These are phyloP conservation scores for Fabrea salina DNA, from an alignment of 169 alveolate genomes.

Conservation along the genomic window DNA sequence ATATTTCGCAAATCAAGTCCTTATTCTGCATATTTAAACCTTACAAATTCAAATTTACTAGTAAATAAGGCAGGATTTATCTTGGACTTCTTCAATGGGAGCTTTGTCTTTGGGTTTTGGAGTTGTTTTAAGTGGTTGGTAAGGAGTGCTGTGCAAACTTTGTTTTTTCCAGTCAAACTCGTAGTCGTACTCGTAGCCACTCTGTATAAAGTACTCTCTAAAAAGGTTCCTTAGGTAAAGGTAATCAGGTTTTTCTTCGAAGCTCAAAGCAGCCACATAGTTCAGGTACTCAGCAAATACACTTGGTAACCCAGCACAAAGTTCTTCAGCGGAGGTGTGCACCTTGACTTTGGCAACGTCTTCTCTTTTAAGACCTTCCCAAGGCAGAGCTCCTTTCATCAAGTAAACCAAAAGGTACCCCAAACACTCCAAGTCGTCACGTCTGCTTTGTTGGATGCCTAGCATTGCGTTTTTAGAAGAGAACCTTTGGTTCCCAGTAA, in stretches of 20 bases:
- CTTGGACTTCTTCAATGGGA: no score
- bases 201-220: neutral
- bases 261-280: slow-evolving; percentile 58
- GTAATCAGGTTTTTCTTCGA: slow-evolving; percentile 83
- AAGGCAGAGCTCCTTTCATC: slow-evolving; percentile 75
- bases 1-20: neutral
- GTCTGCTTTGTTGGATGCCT: slow-evolving; percentile 81
- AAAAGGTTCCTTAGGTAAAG: slow-evolving; percentile 32
- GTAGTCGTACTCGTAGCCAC: neutral
- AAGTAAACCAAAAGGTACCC: slow-evolving; percentile 81
- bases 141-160: no score
- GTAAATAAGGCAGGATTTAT: no score
- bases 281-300: slow-evolving; percentile 52
- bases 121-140: no score
- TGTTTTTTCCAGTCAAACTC: slow-evolving; percentile 23
- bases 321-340: slow-evolving; percentile 57
- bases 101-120: no score
- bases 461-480: slow-evolving; percentile 75
- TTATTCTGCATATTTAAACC: neutral
- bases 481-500: slow-evolving; percentile 86
- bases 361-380: slow-evolving; percentile 66
- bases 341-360: slow-evolving; percentile 67
- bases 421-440: slow-evolving; percentile 84
- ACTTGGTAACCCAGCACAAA: slow-evolving; percentile 62
- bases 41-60: neutral